Evolutionary conservation across 75 land plant genomes (phyloP).

Genomic region (Chamaecyparis obtusa): DNA sequence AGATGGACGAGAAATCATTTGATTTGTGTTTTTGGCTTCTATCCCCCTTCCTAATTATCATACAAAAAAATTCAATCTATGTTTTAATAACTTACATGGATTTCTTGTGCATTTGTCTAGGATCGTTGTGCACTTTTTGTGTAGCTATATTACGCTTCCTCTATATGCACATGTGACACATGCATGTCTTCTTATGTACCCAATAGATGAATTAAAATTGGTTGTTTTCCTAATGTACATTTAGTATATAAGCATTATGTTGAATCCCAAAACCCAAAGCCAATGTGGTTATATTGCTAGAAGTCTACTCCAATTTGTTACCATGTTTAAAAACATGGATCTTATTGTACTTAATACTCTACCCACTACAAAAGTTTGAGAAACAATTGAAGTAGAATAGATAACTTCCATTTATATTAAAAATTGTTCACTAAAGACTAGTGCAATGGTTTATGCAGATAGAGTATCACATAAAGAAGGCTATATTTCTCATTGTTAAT

Average conservation of each 20-base stretch:
- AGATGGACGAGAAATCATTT: background rate
- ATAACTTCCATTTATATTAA: no score
- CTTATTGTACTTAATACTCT: background rate
- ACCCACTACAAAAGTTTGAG: background rate
- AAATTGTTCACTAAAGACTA: background rate
- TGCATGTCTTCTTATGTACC: conserved; percentile 20
- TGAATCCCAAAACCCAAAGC: background rate
- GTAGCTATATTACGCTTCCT: conserved; percentile 70
- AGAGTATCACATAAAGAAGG: conserved; percentile 16
- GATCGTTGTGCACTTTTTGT: conserved; percentile 34
- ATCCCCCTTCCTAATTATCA: background rate
- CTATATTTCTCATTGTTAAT: no score
- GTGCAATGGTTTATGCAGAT: conserved; percentile 12
- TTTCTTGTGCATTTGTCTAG: background rate
- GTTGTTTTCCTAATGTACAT: no score
- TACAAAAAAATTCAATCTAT: background rate
- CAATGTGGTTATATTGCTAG: background rate
- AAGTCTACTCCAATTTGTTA: background rate
- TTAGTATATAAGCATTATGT: background rate
- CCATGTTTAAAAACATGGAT: background rate
- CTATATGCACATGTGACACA: conserved; percentile 71
- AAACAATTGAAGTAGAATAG: background rate
- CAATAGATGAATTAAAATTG: no score
- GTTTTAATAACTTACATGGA: background rate
- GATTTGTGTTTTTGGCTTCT: background rate